Conservation (phyloP, 75 land plant genomes). For the Selaginella tamariscina region DNA sequence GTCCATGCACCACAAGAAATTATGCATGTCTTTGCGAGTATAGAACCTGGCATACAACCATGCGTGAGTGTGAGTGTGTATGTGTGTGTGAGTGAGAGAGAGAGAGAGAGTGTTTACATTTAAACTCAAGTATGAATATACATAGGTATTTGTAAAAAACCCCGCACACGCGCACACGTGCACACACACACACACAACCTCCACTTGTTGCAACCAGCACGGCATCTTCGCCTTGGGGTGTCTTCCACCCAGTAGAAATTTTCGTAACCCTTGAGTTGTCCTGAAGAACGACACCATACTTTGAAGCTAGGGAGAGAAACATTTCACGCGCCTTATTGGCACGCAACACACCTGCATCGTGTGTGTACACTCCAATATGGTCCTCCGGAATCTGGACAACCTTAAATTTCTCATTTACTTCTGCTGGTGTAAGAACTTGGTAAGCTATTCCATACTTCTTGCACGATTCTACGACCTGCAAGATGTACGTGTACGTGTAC, state of each 20-base stretch:
- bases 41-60: too few relatives aligned
- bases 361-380: slow-evolving; percentile 41
- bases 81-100: too few relatives aligned
- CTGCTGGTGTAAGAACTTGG: slow-evolving; percentile 21
- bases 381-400: slow-evolving; percentile 32
- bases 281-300: slow-evolving; percentile 47
- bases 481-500: too few relatives aligned
- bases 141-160: too few relatives aligned
- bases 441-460: slow-evolving; percentile 16
- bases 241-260: slow-evolving; percentile 22
- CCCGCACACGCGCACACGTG: too few relatives aligned
- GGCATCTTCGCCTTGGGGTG: slow-evolving; percentile 11
- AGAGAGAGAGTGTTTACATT: too few relatives aligned
- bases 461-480: slow-evolving; percentile 26
- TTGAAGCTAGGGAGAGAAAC: slow-evolving; percentile 58
- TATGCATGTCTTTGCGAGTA: slow-evolving; percentile 48
- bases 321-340: slow-evolving; percentile 82
- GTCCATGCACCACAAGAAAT: slow-evolving; percentile 77
- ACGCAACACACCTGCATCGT: slow-evolving; percentile 61
- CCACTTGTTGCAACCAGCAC: slow-evolving; percentile 26
- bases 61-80: too few relatives aligned
- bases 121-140: too few relatives aligned
- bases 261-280: slow-evolving; percentile 47
- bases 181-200: too few relatives aligned
- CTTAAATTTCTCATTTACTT: slow-evolving; percentile 28